Evolutionary conservation across 495 filamentous ascomycete genomes (phyloP).

Genomic region (Aspergillus affinis): DNA sequence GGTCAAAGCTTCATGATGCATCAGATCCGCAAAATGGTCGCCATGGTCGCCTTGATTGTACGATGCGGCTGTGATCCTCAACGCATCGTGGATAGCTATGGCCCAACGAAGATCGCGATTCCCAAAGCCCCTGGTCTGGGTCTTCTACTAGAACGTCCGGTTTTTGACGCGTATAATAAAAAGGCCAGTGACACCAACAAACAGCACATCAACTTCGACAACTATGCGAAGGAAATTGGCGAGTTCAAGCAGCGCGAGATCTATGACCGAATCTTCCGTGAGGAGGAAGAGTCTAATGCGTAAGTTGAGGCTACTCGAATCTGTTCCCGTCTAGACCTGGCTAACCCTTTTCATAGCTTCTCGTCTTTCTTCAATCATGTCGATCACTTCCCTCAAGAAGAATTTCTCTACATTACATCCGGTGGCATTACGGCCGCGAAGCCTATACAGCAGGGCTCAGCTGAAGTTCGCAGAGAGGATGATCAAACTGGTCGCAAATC

Average conservation of each 20-base stretch:
- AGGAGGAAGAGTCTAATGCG: constrained; percentile 77
- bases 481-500: constrained; percentile 18
- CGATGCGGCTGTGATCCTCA: constrained; percentile 70
- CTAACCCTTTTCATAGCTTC: constrained; percentile 51
- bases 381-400: constrained; percentile 69
- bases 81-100: constrained; percentile 69
- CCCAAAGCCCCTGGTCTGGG: constrained; percentile 92
- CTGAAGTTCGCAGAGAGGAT: not conserved
- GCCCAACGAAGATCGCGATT: constrained; percentile 68
- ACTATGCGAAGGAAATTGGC: constrained; percentile 71
- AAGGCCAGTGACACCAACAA: constrained; percentile 55
- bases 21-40: constrained; percentile 98
- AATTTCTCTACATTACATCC: constrained; percentile 76
- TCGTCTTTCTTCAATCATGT: constrained; percentile 81
- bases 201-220: constrained; percentile 72
- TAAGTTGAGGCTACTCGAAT: constrained; percentile 43
- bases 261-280: constrained; percentile 84
- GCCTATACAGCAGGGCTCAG: constrained; percentile 12
- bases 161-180: constrained; percentile 83
- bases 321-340: not conserved
- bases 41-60: constrained; percentile 80
- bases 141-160: constrained; percentile 81
- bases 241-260: constrained; percentile 94
- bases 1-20: constrained; percentile 99
- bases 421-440: constrained; percentile 58